Evolutionary conservation across 805 yeast genomes (phyloP).

Genomic region (Zygosaccharomyces pseudorouxii): DNA sequence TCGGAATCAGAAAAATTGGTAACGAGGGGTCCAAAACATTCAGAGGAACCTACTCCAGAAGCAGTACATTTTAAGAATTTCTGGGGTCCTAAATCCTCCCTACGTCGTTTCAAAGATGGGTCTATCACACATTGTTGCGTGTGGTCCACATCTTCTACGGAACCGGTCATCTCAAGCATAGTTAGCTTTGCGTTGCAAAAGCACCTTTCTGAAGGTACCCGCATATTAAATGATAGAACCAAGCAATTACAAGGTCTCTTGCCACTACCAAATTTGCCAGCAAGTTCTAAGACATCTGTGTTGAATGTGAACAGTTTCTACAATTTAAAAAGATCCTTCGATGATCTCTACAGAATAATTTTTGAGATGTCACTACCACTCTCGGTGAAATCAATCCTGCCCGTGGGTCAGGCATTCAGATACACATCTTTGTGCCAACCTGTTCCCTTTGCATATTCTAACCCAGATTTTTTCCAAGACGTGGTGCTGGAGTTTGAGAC

Average conservation of each 20-base stretch:
- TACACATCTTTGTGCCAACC: constrained; percentile 75
- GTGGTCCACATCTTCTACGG: constrained; percentile 58
- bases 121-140: constrained; percentile 84
- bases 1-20: constrained; percentile 74
- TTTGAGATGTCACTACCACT: constrained; percentile 61
- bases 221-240: constrained; percentile 34
- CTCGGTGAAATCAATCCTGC: constrained; percentile 61
- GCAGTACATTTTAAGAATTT: constrained; percentile 69
- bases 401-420: constrained; percentile 71
- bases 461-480: constrained; percentile 76
- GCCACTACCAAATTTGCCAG: constrained; percentile 59
- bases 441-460: constrained; percentile 70
- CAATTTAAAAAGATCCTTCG: constrained; percentile 49
- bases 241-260: constrained; percentile 46
- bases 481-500: constrained; percentile 82
- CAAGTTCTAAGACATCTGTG: constrained; percentile 51
- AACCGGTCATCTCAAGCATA: constrained; percentile 63
- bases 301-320: constrained; percentile 41
- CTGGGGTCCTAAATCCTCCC: constrained; percentile 84
- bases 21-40: constrained; percentile 77
- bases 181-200: constrained; percentile 55
- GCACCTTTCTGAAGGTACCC: constrained; percentile 50
- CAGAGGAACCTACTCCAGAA: constrained; percentile 47
- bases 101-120: constrained; percentile 92
- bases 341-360: constrained; percentile 50